Evolutionary conservation across 768 basidiomycete genomes (phyloP), one percentile per base, ranked within the genome.

Genomic region (Gloeopeniophorella convolvens): DNA sequence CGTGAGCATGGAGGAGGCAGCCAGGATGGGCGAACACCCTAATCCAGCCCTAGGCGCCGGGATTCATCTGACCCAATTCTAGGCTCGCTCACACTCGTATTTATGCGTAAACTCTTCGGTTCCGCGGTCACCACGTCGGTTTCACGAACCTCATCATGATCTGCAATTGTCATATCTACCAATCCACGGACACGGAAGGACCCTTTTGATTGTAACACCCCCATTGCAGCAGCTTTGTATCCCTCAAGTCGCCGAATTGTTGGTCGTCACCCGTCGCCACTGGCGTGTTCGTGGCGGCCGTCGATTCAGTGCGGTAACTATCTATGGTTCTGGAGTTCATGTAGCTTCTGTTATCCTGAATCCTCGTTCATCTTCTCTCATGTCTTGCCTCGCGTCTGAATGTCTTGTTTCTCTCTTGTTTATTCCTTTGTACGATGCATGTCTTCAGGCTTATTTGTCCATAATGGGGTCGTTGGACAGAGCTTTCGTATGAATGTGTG

Each of bases 131-230:
- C 54, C 51, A 45, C 42, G 51, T 53, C 50, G 39, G 50, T 35
- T 53, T 56, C 42, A 52, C 48, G 55, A 53, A 41, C 50, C 41
- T 8, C 26, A 45, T 54, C 40, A 55, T 53, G 47, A 55, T 57
- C 56, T 57, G 56, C 56, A 57, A 55, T 57, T 57, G 56, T 57
- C 56, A 45, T 49, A 57, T 57, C 48, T 57, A 57, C 53, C 56
- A 57, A 35, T 12, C 43, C 56, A 57, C 48, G 56, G 53, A 57
- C 51, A 55, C 33, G 56, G 48, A 55, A 48, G 42, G 45, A 56
- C 52, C 42, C 34, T 48, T 44, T 54, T 54, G 52, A 46, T 54
- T 56, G 55, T 56, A 56, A 53, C 18, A 56, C 37, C 26, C 31
- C 37, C 41, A 24, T 23, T 31, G 45, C 41, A 42, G 34, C 50